These are phyloP conservation scores for Coprinopsis sp. DNA, from an alignment of 768 basidiomycete species.

Conservation along the genomic window DNA sequence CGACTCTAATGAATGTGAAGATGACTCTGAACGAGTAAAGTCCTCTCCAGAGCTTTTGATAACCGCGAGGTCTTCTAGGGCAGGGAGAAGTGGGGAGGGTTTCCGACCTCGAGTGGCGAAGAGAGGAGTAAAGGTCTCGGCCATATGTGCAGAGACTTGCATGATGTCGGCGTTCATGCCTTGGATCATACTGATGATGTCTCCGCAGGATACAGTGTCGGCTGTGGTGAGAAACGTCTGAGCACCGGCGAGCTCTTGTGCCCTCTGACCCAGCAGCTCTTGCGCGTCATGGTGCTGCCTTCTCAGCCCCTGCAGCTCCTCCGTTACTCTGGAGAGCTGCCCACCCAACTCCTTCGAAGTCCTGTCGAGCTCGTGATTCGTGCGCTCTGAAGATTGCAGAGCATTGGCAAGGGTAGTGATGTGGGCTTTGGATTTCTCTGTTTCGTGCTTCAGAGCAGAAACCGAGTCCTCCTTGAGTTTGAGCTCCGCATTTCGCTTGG, in stretches of 20 bases:
- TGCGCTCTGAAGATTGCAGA: background rate
- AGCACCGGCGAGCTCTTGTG: slow-evolving; percentile 36
- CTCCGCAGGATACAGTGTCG: slow-evolving; percentile 41
- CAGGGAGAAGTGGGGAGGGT: too few species aligned
- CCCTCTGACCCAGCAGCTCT: slow-evolving; percentile 22
- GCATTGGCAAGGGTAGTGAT: background rate
- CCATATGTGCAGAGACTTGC: slow-evolving; percentile 42
- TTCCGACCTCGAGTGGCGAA: background rate
- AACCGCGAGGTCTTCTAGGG: background rate
- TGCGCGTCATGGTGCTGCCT: background rate
- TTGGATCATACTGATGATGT: slow-evolving; percentile 36
- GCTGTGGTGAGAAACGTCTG: slow-evolving; percentile 40
- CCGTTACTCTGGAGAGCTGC: slow-evolving; percentile 9
- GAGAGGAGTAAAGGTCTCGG: too few species aligned
- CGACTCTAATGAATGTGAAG: background rate
- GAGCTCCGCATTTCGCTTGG: background rate
- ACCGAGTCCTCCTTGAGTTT: background rate
- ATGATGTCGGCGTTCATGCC: slow-evolving; percentile 45
- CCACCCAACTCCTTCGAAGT: slow-evolving; percentile 15
- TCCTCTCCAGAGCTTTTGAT: slow-evolving; percentile 1
- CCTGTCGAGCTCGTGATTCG: slow-evolving; percentile 4
- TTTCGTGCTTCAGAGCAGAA: background rate
- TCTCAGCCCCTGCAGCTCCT: background rate
- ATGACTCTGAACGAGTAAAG: slow-evolving; percentile 2
- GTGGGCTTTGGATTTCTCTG: background rate